These are phyloP conservation scores for Seiridium cupressi DNA, from an alignment of 2,329 filamentous ascomycete genomes.

Conservation along the genomic window DNA sequence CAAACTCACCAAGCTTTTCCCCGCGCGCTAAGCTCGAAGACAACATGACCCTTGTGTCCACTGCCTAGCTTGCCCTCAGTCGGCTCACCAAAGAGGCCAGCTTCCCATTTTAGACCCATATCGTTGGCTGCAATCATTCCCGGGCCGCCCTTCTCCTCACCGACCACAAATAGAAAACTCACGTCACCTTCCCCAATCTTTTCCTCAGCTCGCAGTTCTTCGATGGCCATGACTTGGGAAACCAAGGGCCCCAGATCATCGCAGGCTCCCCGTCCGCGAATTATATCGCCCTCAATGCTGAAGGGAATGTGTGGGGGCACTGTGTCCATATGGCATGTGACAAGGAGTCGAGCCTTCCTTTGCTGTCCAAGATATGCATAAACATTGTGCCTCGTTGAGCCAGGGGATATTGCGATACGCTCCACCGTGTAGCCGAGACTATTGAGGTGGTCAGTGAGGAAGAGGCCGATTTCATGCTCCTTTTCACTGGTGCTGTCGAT, in stretches of 20 bases:
- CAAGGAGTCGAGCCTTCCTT: constrained; percentile 27
- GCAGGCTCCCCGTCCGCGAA: constrained; percentile 45
- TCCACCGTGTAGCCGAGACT: constrained; percentile 33
- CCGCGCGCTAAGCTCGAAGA: constrained; percentile 27
- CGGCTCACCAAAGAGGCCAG: constrained; percentile 53
- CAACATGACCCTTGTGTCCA: constrained; percentile 48
- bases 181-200: constrained; percentile 24
- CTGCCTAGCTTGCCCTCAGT: constrained; percentile 51
- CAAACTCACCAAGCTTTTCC: constrained; percentile 24
- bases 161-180: constrained; percentile 37
- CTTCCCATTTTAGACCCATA: constrained; percentile 38
- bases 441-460: constrained; percentile 29
- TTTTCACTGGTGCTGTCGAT: constrained; percentile 34
- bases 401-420: constrained; percentile 29
- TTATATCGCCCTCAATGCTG: constrained; percentile 30
- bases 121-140: constrained; percentile 52
- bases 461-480: constrained; percentile 32
- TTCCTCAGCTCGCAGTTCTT: constrained; percentile 25
- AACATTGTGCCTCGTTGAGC: constrained; percentile 32
- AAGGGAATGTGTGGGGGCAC: constrained; percentile 54
- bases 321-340: constrained; percentile 35
- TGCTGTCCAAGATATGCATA: constrained; percentile 34
- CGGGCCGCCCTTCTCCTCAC: constrained; percentile 53
- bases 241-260: constrained; percentile 39
- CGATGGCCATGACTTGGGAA: constrained; percentile 47